Base-by-base conservation (phyloP, 768 basidiomycete species). In the Termitomyces sp. region DNA sequence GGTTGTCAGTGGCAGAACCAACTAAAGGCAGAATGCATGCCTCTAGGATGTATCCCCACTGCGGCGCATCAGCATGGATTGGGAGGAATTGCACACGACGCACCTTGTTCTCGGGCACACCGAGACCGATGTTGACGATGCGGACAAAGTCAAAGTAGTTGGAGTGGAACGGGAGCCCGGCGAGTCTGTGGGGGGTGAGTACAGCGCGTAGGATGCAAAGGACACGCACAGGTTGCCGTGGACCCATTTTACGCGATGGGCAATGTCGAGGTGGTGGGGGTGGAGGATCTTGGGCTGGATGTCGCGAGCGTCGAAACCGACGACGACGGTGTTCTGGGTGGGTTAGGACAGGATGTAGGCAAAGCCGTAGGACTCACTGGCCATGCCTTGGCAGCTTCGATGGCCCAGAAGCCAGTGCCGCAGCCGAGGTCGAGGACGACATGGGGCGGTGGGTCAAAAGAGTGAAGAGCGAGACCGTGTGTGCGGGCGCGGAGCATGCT, bases 91-190 rank as follows among this genome's bases (percentile, higher is more conserved):
- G n/a, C n/a, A n/a, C 3, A 16, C 46, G 3, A 59, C 61, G 37
- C 55, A 75, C 86, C 79, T 88, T 84, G 64, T 87, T 82, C 69
- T 90, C 87, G 12, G 88, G 87, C 36, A 90, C 80, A 22, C 80
- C 85, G 5, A 89, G 76, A 3, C 85, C 87, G 53, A 88, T 78
- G 39, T 79, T 77, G 34, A 77, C 78, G 63, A 88, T 80, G 49
- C 86, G 77, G 9, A 90, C 83, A 57, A 84, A 83, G 67, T 89
- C 82, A 62, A 90, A 90, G 57, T 77, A 69, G 32, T 76, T 69
- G 0, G 78, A 64, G 4, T 73, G 72, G 62, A 88, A 90, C 0
- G 87, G 87, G 22, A 90, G 67, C 16, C 77, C 77, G 29, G 89
- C 84, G 46, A 90, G 74, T 39, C 88, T 90, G 13, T 32, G 49